A percentile compares a stretch with the other conserved stretches of the same genome.
Conservation (phyloP, 768 basidiomycete species). For the Suillus hirtellus region DNA sequence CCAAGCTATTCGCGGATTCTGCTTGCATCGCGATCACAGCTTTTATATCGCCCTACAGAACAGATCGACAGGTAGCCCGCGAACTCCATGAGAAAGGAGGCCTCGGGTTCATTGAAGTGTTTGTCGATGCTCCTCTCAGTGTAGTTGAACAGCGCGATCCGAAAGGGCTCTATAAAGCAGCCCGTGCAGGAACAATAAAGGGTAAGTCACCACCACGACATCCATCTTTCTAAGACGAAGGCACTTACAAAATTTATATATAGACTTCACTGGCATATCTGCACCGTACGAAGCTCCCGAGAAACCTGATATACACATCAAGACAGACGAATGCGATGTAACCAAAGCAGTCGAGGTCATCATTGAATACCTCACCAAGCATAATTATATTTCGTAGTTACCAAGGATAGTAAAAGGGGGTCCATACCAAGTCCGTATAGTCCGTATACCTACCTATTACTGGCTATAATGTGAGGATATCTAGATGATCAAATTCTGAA, state of each 20-base stretch:
- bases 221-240: background rate
- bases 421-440: slow-evolving; percentile 9
- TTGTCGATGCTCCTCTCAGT: slow-evolving; percentile 85
- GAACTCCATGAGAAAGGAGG: slow-evolving; percentile 72
- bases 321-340: slow-evolving; percentile 79
- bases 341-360: slow-evolving; percentile 77
- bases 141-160: slow-evolving; percentile 93
- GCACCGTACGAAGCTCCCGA: slow-evolving; percentile 93
- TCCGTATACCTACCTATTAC: slow-evolving; percentile 19
- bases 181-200: slow-evolving; percentile 93
- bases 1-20: slow-evolving; percentile 90
- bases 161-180: slow-evolving; percentile 97
- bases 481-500: background rate
- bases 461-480: slow-evolving; percentile 10
- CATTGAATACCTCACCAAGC: slow-evolving; percentile 70
- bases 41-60: slow-evolving; percentile 97
- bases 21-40: slow-evolving; percentile 87
- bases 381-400: slow-evolving; percentile 53
- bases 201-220: slow-evolving; percentile 45
- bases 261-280: slow-evolving; percentile 98
- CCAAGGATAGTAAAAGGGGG: slow-evolving; percentile 1
- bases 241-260: slow-evolving; percentile 13
- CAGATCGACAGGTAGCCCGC: slow-evolving; percentile 82
- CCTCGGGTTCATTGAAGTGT: slow-evolving; percentile 91
- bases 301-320: slow-evolving; percentile 88